phyloP scores from a whole-genome alignment of 371 early-diverging fungal species.

The Amoeboaphelidium protococcarum region DNA sequence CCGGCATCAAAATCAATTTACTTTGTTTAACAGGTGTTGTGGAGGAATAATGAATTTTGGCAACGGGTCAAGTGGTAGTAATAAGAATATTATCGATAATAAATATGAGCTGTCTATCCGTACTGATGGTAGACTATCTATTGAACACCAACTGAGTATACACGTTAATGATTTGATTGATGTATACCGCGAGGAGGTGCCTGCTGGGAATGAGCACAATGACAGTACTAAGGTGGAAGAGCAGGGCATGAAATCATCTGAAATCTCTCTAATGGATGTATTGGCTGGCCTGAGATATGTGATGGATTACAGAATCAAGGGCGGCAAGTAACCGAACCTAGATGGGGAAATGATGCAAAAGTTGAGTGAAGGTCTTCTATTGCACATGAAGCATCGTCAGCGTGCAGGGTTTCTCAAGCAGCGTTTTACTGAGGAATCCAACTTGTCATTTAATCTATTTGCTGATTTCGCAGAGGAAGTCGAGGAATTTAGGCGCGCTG shows the following conservation, averaged over 20 bases:
- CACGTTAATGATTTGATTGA: conserved; percentile 35
- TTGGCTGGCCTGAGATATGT: conserved; percentile 71
- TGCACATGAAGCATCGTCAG: conserved; percentile 19
- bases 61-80: too few species aligned
- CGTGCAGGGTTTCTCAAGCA: background rate
- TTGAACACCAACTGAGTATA: conserved; percentile 59
- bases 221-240: too few species aligned
- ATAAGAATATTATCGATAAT: too few species aligned
- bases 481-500: background rate
- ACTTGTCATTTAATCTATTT: background rate
- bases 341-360: conserved; percentile 54
- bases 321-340: conserved; percentile 48
- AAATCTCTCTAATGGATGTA: conserved; percentile 53
- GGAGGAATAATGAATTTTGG: too few species aligned
- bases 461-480: background rate
- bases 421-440: background rate
- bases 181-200: too few species aligned
- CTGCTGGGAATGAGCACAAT: too few species aligned
- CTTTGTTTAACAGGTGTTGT: too few species aligned
- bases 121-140: conserved; percentile 39
- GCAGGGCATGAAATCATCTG: too few species aligned
- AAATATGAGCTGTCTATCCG: too few species aligned
- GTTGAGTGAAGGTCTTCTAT: conserved; percentile 49
- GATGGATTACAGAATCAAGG: conserved; percentile 59
- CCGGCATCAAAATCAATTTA: too few species aligned